Evolutionary conservation across 2,329 filamentous ascomycete species (phyloP).

Genomic region (Botrytis fabae): DNA sequence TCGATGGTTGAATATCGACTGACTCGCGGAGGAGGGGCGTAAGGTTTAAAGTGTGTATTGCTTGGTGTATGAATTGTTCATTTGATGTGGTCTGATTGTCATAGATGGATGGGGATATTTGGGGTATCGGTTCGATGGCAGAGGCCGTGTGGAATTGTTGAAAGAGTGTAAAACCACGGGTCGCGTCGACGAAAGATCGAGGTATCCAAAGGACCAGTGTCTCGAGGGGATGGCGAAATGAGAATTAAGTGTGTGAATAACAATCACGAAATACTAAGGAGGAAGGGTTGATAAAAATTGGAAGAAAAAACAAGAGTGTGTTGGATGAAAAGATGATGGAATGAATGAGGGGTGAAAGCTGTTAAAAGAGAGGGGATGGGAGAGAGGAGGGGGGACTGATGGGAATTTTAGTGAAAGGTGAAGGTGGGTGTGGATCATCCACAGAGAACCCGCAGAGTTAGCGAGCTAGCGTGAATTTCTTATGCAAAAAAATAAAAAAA

Average conservation of each 20-base stretch:
- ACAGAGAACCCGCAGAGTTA: constrained; percentile 9
- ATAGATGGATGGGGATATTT: constrained; percentile 49
- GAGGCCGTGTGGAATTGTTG: constrained; percentile 35
- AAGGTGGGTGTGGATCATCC: constrained; percentile 7
- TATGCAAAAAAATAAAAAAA: neutral
- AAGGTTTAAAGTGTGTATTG: constrained; percentile 69
- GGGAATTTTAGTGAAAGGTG: constrained; percentile 21
- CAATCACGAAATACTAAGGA: constrained; percentile 5
- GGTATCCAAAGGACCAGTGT: neutral
- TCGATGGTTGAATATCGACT: constrained; percentile 43
- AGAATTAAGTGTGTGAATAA: constrained; percentile 9
- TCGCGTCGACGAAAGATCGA: constrained; percentile 19
- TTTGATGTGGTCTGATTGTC: constrained; percentile 54
- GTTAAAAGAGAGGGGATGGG: constrained; percentile 32
- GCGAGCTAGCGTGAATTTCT: constrained; percentile 4
- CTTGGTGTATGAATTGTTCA: constrained; percentile 51
- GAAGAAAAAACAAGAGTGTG: constrained; percentile 29
- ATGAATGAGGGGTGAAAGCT: constrained; percentile 33
- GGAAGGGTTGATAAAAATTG: neutral
- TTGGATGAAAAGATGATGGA: constrained; percentile 32
- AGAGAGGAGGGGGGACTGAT: constrained; percentile 30
- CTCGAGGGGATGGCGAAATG: neutral
- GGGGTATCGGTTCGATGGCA: constrained; percentile 43
- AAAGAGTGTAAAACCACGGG: constrained; percentile 34
- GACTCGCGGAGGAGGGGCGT: constrained; percentile 48